Percentiles rank a stretch among this genome's conserved stretches.
phyloP scores from a whole-genome alignment of 345 rosid genomes.

The Erucastrum elatum region DNA sequence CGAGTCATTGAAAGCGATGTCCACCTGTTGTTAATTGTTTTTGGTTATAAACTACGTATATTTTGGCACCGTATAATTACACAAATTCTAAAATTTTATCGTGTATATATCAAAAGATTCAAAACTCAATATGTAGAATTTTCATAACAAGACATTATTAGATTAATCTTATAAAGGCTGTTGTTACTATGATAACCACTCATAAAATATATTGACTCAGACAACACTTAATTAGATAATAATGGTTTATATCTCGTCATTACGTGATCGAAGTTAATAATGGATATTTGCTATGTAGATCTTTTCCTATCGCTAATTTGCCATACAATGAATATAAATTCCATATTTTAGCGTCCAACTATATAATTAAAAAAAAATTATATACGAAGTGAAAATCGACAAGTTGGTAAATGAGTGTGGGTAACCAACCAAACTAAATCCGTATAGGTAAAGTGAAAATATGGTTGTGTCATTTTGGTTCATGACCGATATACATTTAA shows the following conservation, averaged over 20 bases:
- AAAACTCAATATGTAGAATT: background rate
- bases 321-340: background rate
- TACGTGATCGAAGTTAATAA: background rate
- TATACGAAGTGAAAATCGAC: background rate
- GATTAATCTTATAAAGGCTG: background rate
- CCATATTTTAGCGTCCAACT: background rate
- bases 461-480: conserved; percentile 26
- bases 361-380: background rate
- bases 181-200: conserved; percentile 3
- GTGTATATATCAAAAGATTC: background rate
- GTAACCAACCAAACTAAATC: conserved; percentile 32
- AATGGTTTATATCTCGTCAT: background rate
- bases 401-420: conserved; percentile 20
- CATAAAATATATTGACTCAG: background rate
- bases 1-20: background rate
- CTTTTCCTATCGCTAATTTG: background rate
- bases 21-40: background rate
- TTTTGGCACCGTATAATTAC: background rate
- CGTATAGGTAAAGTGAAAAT: conserved; percentile 17
- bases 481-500: background rate
- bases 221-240: background rate
- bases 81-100: no score
- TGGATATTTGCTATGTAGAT: background rate
- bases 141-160: background rate
- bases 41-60: background rate